Evolutionary conservation across 345 rosid species (phyloP), one percentile per base, ranked within the genome.

Genomic region (Euphorbia peplus): DNA sequence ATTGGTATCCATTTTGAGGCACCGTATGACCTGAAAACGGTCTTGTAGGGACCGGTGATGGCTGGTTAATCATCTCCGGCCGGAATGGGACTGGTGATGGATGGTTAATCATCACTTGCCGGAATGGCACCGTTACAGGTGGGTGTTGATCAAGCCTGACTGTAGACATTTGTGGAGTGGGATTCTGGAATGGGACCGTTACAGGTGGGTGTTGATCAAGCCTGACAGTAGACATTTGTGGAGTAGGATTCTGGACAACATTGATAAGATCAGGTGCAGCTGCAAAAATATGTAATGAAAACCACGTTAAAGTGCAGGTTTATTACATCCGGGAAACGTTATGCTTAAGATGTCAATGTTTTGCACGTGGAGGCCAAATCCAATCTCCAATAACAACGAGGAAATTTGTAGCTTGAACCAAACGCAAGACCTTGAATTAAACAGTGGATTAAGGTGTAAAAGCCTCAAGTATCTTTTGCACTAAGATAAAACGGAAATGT

Each of bases 161-260:
- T 19, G 26, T 4, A 32, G 60, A 29, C 15, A 46, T 44, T 3
- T 19, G 69, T 15, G 66, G n/a, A n/a, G n/a, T 8, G 54, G 68
- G 37, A 54, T 37, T 71, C n/a, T n/a, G n/a, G n/a, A n/a, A n/a
- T n/a, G n/a, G n/a, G n/a, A n/a, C n/a, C n/a, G n/a, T n/a, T n/a
- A 4, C 59, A 15, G 67, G 70, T 14, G 46, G 32, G 9, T 12
- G n/a, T 22, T 56, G 63, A 26, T 54, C 71, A 25, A 14, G 60
- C 19, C 59, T 62, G 18, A 29, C 56, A 15, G 26, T 4, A 32
- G 60, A 29, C 15, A 46, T 44, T 3, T 19, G 69, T 15, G 66
- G n/a, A n/a, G n/a, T 8, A 61, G 68, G 37, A 54, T 37, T 71
- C 47, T 60, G 72, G 25, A 24, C 22, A 51, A 66, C 46, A 55